These are phyloP conservation scores for thale cress (Arabidopsis thaliana) DNA, from an alignment of 345 rosid genomes.

Conservation along the genomic window TAIR10.1 NC_003075.7:986501-987000, in stretches of 20 bases:
- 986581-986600: slow-evolving; percentile 63
- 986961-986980: slow-evolving; percentile 98
- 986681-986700: slow-evolving; percentile 10
- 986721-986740: slow-evolving; percentile 27
- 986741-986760: slow-evolving; percentile 56
- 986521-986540: slow-evolving; percentile 46
- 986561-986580: slow-evolving; percentile 50
- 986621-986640: slow-evolving; percentile 55
- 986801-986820: slow-evolving; percentile 75
- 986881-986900: slow-evolving; percentile 8
- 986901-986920: slow-evolving; percentile 12
- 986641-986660: slow-evolving; percentile 95
- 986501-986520: slow-evolving; percentile 52
- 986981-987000: slow-evolving; percentile 94
- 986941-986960: slow-evolving; percentile 44
- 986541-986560: slow-evolving; percentile 53
- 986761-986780: slow-evolving; percentile 78
- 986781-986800: slow-evolving; percentile 81
- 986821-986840: slow-evolving; percentile 20
- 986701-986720: neutral
- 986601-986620: slow-evolving; percentile 55
- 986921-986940: slow-evolving; percentile 37
- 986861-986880: slow-evolving; percentile 10
- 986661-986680: slow-evolving; percentile 43
- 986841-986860: slow-evolving; percentile 25